phyloP scores from a whole-genome alignment of 192 early-diverging fungal genomes.

The Gonapodya prolifera region DNA sequence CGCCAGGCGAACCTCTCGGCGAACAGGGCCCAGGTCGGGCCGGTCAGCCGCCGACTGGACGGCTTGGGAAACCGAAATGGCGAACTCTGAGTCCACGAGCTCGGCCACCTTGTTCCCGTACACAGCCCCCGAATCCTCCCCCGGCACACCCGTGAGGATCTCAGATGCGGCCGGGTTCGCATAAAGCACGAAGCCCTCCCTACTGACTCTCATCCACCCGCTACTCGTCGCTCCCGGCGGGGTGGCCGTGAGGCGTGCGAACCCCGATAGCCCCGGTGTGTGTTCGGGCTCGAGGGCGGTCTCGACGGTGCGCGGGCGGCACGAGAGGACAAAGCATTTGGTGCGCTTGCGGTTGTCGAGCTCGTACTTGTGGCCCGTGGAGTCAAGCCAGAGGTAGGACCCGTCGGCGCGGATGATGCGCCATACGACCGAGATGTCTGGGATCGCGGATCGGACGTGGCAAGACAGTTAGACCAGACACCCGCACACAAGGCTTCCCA shows the following conservation, averaged over 20 bases:
- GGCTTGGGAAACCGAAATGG: conserved; percentile 11
- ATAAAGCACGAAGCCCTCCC: conserved; percentile 43
- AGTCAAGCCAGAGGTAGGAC: not conserved
- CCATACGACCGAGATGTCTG: not conserved
- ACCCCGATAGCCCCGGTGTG: not conserved
- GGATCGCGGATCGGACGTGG: not conserved
- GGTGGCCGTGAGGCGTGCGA: not conserved
- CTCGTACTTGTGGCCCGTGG: not conserved
- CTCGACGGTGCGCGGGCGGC: not conserved
- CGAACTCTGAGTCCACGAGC: not conserved
- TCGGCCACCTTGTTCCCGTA: not conserved
- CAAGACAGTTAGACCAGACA: no score
- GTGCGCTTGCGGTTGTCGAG: conserved; percentile 1
- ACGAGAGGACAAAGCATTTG: not conserved
- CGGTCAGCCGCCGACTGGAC: conserved; percentile 22
- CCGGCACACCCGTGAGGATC: not conserved
- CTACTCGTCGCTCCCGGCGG: conserved; percentile 13
- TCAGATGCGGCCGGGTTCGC: no score
- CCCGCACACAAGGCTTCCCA: no score
- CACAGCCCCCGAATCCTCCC: not conserved
- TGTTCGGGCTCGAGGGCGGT: not conserved
- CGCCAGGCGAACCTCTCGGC: conserved; percentile 12
- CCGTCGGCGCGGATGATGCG: not conserved
- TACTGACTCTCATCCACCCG: conserved; percentile 47
- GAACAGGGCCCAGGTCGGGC: no score